These are phyloP conservation scores for Pyricularia sp. DNA, from an alignment of 2,329 filamentous ascomycete species.

Conservation along the genomic window DNA sequence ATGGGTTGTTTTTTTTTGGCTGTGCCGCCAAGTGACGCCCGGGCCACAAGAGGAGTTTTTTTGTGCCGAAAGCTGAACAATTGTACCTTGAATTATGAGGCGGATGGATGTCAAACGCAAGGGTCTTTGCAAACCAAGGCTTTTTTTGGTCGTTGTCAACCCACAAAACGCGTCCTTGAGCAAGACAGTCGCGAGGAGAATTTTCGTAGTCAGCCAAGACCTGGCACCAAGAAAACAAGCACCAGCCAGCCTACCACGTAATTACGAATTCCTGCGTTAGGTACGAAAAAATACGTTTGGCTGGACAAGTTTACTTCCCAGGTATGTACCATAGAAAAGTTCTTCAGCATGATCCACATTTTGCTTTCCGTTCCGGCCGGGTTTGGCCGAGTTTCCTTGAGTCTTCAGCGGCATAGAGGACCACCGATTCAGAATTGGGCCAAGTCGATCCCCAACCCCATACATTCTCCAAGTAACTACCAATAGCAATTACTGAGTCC, in stretches of 20 bases:
- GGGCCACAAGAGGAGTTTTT: background rate
- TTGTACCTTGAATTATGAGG: background rate
- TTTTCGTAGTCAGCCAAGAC: background rate
- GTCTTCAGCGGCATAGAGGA: background rate
- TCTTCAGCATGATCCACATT: background rate
- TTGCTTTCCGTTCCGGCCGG: background rate
- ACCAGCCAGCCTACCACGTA: background rate
- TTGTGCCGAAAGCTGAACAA: background rate
- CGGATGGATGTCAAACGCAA: background rate
- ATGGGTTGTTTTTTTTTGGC: background rate
- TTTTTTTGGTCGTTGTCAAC: background rate
- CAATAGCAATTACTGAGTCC: background rate
- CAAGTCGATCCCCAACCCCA: background rate
- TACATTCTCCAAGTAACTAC: background rate
- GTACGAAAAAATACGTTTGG: background rate
- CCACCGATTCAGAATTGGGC: background rate
- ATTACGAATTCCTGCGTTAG: background rate
- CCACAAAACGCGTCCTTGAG: background rate
- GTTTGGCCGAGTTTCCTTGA: background rate
- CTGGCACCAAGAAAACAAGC: background rate
- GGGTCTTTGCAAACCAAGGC: background rate
- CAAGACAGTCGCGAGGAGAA: background rate
- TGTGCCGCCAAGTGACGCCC: slow-evolving; percentile 1
- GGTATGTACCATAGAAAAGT: too few species aligned
- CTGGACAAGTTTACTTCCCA: background rate